phyloP scores from a whole-genome alignment of 2,329 filamentous ascomycete genomes.

The Penicillium sp. region DNA sequence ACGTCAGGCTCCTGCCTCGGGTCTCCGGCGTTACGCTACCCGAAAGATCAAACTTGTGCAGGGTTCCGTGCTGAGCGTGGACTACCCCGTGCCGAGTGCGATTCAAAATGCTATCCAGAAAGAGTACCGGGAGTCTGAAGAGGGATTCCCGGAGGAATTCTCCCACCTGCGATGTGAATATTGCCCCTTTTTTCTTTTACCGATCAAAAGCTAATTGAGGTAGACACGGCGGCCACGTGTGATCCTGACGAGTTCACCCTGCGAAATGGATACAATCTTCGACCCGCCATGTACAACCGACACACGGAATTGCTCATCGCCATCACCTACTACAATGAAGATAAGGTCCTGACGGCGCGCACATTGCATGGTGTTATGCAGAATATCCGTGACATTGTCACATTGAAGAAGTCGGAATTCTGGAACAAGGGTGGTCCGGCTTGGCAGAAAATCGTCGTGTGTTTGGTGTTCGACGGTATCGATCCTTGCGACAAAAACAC shows the following conservation, averaged over 20 bases:
- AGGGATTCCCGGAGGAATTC: slow-evolving; percentile 85
- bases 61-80: slow-evolving; percentile 91
- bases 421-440: slow-evolving; percentile 98
- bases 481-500: slow-evolving; percentile 95
- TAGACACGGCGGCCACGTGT: slow-evolving; percentile 90
- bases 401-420: slow-evolving; percentile 96
- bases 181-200: not conserved
- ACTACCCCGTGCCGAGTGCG: slow-evolving; percentile 94
- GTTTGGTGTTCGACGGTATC: slow-evolving; percentile 93
- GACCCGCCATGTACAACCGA: slow-evolving; percentile 96
- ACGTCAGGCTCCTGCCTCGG: slow-evolving; percentile 65
- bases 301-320: slow-evolving; percentile 96
- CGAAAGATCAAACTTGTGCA: slow-evolving; percentile 98
- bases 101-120: slow-evolving; percentile 95
- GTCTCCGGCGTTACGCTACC: slow-evolving; percentile 84
- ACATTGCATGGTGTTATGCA: slow-evolving; percentile 98
- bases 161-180: slow-evolving; percentile 83
- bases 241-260: slow-evolving; percentile 98
- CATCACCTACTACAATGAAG: slow-evolving; percentile 99
- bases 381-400: slow-evolving; percentile 96
- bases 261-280: slow-evolving; percentile 97
- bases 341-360: slow-evolving; percentile 86
- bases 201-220: slow-evolving; percentile 1
- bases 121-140: slow-evolving; percentile 83
- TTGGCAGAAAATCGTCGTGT: slow-evolving; percentile 98